phyloP scores from a whole-genome alignment of 2,329 filamentous ascomycete species.

The Didymella lethalis region DNA sequence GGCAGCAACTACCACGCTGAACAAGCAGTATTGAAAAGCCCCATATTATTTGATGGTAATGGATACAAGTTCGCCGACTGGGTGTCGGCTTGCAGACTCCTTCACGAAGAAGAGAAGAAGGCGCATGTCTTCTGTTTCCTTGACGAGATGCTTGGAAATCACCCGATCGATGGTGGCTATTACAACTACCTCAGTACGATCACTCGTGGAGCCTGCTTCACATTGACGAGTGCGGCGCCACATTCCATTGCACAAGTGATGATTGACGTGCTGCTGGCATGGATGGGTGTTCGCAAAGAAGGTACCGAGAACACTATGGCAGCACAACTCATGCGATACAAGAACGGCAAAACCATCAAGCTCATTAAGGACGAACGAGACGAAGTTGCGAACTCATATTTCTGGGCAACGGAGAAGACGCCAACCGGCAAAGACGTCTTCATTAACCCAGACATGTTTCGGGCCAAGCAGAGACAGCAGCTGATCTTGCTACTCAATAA shows the following conservation, averaged over 20 bases:
- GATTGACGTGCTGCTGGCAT: conserved; percentile 53
- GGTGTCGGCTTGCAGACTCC: conserved; percentile 49
- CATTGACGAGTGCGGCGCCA: conserved; percentile 33
- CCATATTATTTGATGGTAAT: conserved; percentile 42
- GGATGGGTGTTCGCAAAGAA: conserved; percentile 53
- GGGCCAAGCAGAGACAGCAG: conserved; percentile 6
- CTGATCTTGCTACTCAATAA: conserved; percentile 9
- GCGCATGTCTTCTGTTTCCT: conserved; percentile 58
- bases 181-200: conserved; percentile 55
- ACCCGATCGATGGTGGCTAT: conserved; percentile 35
- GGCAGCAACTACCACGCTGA: conserved; percentile 39
- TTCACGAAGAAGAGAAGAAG: conserved; percentile 50
- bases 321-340: conserved; percentile 32
- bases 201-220: conserved; percentile 55
- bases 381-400: conserved; percentile 25
- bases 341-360: conserved; percentile 25
- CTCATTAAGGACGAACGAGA: conserved; percentile 31
- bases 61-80: conserved; percentile 56
- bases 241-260: conserved; percentile 54
- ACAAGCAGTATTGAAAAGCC: conserved; percentile 37
- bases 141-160: conserved; percentile 19
- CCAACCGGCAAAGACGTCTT: background rate
- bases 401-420: conserved; percentile 24
- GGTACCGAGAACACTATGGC: conserved; percentile 23
- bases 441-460: background rate